Evolutionary conservation across 192 early-diverging fungal genomes (phyloP).

Genomic region (Mortierella alpina): DNA sequence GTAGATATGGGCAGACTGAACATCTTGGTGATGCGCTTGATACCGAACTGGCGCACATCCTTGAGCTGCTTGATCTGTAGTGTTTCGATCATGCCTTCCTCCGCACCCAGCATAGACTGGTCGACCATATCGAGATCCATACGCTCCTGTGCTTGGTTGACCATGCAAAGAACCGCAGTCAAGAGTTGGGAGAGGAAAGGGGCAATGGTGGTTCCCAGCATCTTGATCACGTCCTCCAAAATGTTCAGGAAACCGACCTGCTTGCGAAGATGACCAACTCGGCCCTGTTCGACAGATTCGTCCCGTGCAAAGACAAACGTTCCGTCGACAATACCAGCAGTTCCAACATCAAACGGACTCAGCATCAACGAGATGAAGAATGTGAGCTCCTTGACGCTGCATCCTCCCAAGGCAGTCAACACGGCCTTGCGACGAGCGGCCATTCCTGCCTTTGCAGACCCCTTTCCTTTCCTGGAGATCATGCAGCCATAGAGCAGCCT

Average conservation of each 20-base stretch:
- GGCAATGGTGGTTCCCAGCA: conserved; percentile 77
- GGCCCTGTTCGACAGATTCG: conserved; percentile 22
- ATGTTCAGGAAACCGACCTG: conserved; percentile 86
- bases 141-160: conserved; percentile 70
- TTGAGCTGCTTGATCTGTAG: conserved; percentile 65
- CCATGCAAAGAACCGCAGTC: conserved; percentile 80
- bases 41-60: conserved; percentile 74
- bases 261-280: conserved; percentile 62
- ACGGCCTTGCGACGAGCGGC: conserved; percentile 83
- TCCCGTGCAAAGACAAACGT: conserved; percentile 58
- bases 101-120: conserved; percentile 23
- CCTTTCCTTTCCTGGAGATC: conserved; percentile 81
- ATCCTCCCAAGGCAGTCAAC: conserved; percentile 81
- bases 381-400: conserved; percentile 71
- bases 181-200: conserved; percentile 81
- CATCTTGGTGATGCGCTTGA: conserved; percentile 81
- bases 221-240: conserved; percentile 84
- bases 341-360: conserved; percentile 75
- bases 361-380: conserved; percentile 86
- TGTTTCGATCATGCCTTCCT: conserved; percentile 42
- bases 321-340: conserved; percentile 49
- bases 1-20: conserved; percentile 74
- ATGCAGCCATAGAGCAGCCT: conserved; percentile 94
- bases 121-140: conserved; percentile 46
- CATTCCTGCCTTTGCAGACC: conserved; percentile 75